These are phyloP conservation scores for Dittrichia graveolens DNA, from an alignment of 129 eudicot genomes.

Conservation along the genomic window DNA sequence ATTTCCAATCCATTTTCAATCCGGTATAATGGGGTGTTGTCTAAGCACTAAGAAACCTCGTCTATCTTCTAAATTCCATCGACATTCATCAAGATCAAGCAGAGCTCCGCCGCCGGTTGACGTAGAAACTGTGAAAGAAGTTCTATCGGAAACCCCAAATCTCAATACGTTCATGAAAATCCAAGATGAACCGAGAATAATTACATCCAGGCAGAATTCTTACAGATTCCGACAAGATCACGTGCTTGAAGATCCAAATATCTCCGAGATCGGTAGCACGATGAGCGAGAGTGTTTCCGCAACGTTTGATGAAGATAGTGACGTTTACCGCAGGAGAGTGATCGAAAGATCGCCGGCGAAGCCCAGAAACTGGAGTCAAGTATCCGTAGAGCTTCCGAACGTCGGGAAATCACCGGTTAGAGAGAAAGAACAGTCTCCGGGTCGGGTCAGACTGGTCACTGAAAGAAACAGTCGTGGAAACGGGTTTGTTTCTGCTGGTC, in stretches of 20 bases:
- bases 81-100: slow-evolving; percentile 18
- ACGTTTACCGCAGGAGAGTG: slow-evolving; percentile 28
- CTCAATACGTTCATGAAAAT: slow-evolving; percentile 26
- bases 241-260: slow-evolving; percentile 9
- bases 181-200: slow-evolving; percentile 22
- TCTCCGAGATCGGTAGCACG: slow-evolving; percentile 44
- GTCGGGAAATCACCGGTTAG: slow-evolving; percentile 55
- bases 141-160: slow-evolving; percentile 50
- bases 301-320: slow-evolving; percentile 32
- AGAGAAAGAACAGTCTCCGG: slow-evolving; percentile 49
- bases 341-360: slow-evolving; percentile 47
- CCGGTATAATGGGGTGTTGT: slow-evolving; percentile 52
- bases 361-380: slow-evolving; percentile 25
- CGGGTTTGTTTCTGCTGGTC: slow-evolving; percentile 30
- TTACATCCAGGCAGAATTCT: neutral
- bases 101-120: slow-evolving; percentile 43
- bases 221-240: slow-evolving; percentile 18
- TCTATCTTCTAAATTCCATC: slow-evolving; percentile 21
- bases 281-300: slow-evolving; percentile 41
- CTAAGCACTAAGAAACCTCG: slow-evolving; percentile 39
- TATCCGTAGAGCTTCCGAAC: slow-evolving; percentile 40
- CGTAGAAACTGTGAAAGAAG: slow-evolving; percentile 73
- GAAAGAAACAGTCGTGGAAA: slow-evolving; percentile 28
- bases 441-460: slow-evolving; percentile 37
- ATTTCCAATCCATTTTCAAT: neutral